Percentiles rank a stretch among this genome's conserved stretches.
phyloP scores from a whole-genome alignment of 805 yeast genomes.

The Wickerhamomyces bovis region DNA sequence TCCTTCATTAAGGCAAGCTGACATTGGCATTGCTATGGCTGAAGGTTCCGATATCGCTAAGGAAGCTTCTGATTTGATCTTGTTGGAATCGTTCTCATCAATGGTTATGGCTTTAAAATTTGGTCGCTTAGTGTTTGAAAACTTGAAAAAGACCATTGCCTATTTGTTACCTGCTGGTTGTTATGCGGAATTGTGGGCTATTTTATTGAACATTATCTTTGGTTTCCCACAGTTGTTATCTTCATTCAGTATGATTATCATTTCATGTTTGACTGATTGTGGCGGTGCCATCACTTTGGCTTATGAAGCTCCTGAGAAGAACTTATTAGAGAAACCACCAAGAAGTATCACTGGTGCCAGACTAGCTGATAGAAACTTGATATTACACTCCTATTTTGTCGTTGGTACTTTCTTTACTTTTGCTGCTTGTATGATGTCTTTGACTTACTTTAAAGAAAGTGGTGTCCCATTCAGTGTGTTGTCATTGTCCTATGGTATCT shows the following conservation, averaged over 20 bases:
- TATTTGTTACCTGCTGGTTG: constrained; percentile 50
- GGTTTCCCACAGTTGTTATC: constrained; percentile 45
- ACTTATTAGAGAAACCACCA: constrained; percentile 36
- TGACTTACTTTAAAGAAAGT: constrained; percentile 30
- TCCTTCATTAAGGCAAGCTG: constrained; percentile 78
- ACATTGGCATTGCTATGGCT: constrained; percentile 76
- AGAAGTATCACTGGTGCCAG: constrained; percentile 36
- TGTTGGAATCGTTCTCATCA: constrained; percentile 21
- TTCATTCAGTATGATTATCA: constrained; percentile 46
- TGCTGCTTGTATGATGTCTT: constrained; percentile 35
- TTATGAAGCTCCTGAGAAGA: constrained; percentile 38
- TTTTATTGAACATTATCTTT: constrained; percentile 39
- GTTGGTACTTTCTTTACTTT: constrained; percentile 38
- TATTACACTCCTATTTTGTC: constrained; percentile 37
- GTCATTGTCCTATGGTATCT: constrained; percentile 31
- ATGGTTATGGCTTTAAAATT: constrained; percentile 35
- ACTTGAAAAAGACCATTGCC: constrained; percentile 39
- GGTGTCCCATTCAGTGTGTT: constrained; percentile 32
- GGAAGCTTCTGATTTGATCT: constrained; percentile 21
- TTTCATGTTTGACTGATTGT: constrained; percentile 43
- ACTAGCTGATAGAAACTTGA: constrained; percentile 33
- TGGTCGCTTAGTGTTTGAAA: constrained; percentile 44
- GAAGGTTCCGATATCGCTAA: constrained; percentile 24
- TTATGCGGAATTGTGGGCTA: constrained; percentile 46
- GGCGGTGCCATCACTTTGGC: constrained; percentile 38